Evolutionary conservation across 1,284 basidiomycete species (phyloP).

Genomic region (Rugosomyces carneus): DNA sequence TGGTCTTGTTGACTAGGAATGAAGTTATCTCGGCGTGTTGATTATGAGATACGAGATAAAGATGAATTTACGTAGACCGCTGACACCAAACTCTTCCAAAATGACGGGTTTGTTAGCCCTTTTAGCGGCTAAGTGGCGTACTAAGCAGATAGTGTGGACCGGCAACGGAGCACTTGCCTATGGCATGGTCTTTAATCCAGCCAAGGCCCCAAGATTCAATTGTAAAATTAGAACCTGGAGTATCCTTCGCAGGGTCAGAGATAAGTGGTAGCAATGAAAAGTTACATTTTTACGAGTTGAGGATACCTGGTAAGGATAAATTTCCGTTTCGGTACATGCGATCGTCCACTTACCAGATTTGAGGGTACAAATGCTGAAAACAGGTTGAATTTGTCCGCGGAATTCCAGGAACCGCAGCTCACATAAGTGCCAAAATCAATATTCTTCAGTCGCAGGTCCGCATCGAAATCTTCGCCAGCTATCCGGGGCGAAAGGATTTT

Average conservation of each 20-base stretch:
- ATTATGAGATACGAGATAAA: neutral
- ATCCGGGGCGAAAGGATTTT: neutral
- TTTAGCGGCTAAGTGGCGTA: slow-evolving; percentile 36
- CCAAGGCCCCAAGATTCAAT: slow-evolving; percentile 43
- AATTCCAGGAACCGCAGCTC: slow-evolving; percentile 14
- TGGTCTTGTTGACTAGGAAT: slow-evolving; percentile 41
- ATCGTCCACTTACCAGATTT: slow-evolving; percentile 34
- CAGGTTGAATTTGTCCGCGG: neutral
- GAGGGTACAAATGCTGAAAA: slow-evolving; percentile 45
- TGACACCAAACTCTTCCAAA: slow-evolving; percentile 50
- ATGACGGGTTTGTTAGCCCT: slow-evolving; percentile 45
- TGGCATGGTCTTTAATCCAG: slow-evolving; percentile 47
- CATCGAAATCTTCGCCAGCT: slow-evolving; percentile 54
- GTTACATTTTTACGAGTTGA: slow-evolving; percentile 21
- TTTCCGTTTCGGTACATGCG: neutral
- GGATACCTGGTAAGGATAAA: slow-evolving; percentile 26
- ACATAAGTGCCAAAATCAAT: slow-evolving; percentile 55
- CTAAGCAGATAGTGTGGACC: neutral
- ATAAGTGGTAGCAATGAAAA: neutral
- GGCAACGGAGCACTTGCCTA: slow-evolving; percentile 24
- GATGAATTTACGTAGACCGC: slow-evolving; percentile 30
- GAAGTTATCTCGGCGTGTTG: neutral
- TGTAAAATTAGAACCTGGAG: slow-evolving; percentile 45
- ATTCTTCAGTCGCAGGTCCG: slow-evolving; percentile 41
- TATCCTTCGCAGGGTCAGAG: slow-evolving; percentile 28